Base-by-base conservation (phyloP, 768 basidiomycete genomes). In the Mycena epipterygia region DNA sequence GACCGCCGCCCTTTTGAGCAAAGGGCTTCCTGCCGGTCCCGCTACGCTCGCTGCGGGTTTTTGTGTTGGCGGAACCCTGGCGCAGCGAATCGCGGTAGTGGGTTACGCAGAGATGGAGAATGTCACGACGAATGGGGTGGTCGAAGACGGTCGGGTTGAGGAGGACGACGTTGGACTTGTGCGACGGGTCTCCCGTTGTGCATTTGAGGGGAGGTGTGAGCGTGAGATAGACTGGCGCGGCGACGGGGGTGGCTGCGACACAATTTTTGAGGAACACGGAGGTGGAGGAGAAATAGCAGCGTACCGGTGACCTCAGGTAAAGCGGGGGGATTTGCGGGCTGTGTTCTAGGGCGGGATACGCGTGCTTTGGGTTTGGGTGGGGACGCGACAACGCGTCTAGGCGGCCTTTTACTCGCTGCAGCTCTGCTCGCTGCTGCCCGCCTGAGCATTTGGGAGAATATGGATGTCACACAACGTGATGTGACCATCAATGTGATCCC, bases 51-150 rank as follows among this genome's bases (percentile, higher is more conserved):
- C 89, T 90, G 64, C 98, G 93, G 35, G 93, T 95, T 82, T 98
- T 98, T 21, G 96, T 98, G 71, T 86, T 92, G 27, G 95, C 96
- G 16, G 94, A 93, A 32, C 97, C 97, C 84, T 96, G 93, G n/a
- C 97, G 91, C 19, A 96, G 87, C 23, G 91, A 89, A 76, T 98
- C 95, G 44, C 93, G 90, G 78, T 98, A 88, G 76, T 97, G 95
- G 8, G 93, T 89, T 37, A 96, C 92, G 77, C 96, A 97, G 51
- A 95, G 88, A 79, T 99, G 97, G 4, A 99, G 89, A 71, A 99
- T 94, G 80, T 98, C 97, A 25, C 91, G 89, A 57, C 97, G 94
- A 49, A 96, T 89, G 44, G 96, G 95, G 74, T 95, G 91, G 69
- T 89, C 86, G 82, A 99, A 99, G 33, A 99, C 92, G n/a, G 88